These are phyloP conservation scores for Alloteropsis semialata DNA, from an alignment of 176 grass and related monocot species.

Conservation along the genomic window DNA sequence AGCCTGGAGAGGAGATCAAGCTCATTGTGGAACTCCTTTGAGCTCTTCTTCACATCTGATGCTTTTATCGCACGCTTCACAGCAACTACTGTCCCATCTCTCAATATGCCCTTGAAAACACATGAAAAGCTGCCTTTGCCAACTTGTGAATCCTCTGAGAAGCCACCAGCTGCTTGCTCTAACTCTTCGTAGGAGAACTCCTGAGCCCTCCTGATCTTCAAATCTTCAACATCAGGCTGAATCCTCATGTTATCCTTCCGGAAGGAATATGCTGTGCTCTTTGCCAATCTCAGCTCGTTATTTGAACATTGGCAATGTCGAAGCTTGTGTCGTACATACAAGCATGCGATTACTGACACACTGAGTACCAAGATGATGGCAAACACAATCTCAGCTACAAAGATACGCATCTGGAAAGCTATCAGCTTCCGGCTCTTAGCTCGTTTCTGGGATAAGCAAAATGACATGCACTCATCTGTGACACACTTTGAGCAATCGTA, in stretches of 20 bases:
- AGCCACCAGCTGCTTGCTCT: conserved; percentile 70
- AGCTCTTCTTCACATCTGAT: conserved; percentile 84
- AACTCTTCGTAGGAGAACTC: conserved; percentile 84
- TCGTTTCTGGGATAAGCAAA: conserved; percentile 44
- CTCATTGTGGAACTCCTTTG: conserved; percentile 91
- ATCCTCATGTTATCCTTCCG: conserved; percentile 74
- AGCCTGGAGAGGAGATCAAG: conserved; percentile 90
- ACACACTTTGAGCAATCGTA: conserved; percentile 74
- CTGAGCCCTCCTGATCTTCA: conserved; percentile 82
- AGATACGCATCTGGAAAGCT: conserved; percentile 74
- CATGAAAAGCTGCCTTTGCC: conserved; percentile 93
- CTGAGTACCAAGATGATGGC: conserved; percentile 58
- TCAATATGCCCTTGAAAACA: conserved; percentile 85
- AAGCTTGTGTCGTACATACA: conserved; percentile 68
- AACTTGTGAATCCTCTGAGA: conserved; percentile 72
- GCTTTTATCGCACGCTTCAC: conserved; percentile 88
- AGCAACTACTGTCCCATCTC: conserved; percentile 81
- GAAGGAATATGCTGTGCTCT: conserved; percentile 66
- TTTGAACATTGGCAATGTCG: conserved; percentile 65
- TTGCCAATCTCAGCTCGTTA: conserved; percentile 42
- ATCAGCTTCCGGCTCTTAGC: conserved; percentile 49
- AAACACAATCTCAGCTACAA: conserved; percentile 78
- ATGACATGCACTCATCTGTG: conserved; percentile 54
- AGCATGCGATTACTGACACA: conserved; percentile 52
- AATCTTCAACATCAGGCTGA: conserved; percentile 71